Evolutionary conservation across 1,139 yeast genomes (phyloP).

Genomic region (Yamadazyma friedrichii): DNA sequence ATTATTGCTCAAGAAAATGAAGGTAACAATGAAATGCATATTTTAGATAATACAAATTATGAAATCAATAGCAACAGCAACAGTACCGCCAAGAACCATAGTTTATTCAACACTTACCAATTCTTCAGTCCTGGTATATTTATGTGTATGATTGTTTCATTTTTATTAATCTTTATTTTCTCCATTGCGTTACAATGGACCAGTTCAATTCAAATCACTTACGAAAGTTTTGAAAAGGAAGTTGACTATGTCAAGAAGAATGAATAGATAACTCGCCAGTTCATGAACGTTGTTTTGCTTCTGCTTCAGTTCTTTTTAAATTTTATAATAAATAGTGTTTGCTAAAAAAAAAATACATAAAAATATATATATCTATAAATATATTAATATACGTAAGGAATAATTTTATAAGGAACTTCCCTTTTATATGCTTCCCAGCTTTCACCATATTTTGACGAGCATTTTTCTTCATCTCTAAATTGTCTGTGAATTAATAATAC

Average conservation of each 20-base stretch:
- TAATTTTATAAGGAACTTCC: constrained; percentile 81
- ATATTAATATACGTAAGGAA: constrained; percentile 76
- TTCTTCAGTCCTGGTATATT: constrained; percentile 60
- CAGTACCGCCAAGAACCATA: constrained; percentile 6
- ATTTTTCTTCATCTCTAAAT: constrained; percentile 86
- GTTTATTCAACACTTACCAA: constrained; percentile 40
- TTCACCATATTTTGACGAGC: constrained; percentile 79
- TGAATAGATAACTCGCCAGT: constrained; percentile 30
- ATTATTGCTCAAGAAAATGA: constrained; percentile 25
- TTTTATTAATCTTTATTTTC: constrained; percentile 51
- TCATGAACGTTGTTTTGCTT: not conserved
- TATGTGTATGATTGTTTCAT: constrained; percentile 60
- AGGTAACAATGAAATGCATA: constrained; percentile 21
- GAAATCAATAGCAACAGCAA: constrained; percentile 9
- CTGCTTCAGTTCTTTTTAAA: too few species aligned
- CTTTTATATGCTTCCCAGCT: constrained; percentile 82
- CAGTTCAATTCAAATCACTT: constrained; percentile 60
- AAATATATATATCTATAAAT: too few species aligned
- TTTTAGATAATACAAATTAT: constrained; percentile 17
- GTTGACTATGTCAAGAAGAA: constrained; percentile 62
- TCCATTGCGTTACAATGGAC: constrained; percentile 61
- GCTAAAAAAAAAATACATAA: too few species aligned
- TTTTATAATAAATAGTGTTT: not conserved
- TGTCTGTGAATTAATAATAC: constrained; percentile 84
- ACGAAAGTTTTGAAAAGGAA: constrained; percentile 70